These are phyloP conservation scores for Stemphylium vesicarium DNA, from an alignment of 2,329 filamentous ascomycete species.

Conservation along the genomic window DNA sequence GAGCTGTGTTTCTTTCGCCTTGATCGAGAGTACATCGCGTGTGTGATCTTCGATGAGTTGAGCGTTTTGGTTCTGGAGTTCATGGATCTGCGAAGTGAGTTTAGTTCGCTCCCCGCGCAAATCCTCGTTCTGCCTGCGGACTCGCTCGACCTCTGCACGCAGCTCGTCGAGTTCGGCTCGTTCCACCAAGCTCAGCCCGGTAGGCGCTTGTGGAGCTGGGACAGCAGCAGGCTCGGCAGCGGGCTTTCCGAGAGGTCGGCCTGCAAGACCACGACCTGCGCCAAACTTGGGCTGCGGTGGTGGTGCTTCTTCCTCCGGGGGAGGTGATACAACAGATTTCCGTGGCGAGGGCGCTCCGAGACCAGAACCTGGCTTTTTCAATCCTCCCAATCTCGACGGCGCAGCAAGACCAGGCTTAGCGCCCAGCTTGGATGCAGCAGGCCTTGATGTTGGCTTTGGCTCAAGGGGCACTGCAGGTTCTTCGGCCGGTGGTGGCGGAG, in stretches of 20 bases:
- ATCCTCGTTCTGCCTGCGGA: constrained; percentile 78
- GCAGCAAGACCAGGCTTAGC: constrained; percentile 49
- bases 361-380: constrained; percentile 51
- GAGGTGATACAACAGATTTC: constrained; percentile 55
- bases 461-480: constrained; percentile 62
- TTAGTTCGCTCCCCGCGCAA: constrained; percentile 81
- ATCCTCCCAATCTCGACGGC: constrained; percentile 48
- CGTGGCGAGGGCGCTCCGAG: constrained; percentile 49
- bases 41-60: constrained; percentile 97
- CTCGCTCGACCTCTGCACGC: constrained; percentile 78
- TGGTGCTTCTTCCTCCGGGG: constrained; percentile 51
- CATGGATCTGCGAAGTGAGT: constrained; percentile 84
- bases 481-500: constrained; percentile 50
- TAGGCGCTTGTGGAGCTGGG: constrained; percentile 56
- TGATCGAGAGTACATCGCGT: constrained; percentile 91
- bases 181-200: constrained; percentile 78
- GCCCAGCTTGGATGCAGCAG: constrained; percentile 49
- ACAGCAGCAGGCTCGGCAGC: constrained; percentile 68
- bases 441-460: constrained; percentile 64
- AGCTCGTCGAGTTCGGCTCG: constrained; percentile 92
- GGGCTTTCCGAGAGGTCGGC: constrained; percentile 84
- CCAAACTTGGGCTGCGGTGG: constrained; percentile 65
- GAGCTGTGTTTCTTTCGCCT: constrained; percentile 96
- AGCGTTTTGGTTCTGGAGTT: constrained; percentile 96
- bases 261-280: constrained; percentile 76